Conservation (phyloP, 768 basidiomycete species). For the Pleurotus sapidus region DNA sequence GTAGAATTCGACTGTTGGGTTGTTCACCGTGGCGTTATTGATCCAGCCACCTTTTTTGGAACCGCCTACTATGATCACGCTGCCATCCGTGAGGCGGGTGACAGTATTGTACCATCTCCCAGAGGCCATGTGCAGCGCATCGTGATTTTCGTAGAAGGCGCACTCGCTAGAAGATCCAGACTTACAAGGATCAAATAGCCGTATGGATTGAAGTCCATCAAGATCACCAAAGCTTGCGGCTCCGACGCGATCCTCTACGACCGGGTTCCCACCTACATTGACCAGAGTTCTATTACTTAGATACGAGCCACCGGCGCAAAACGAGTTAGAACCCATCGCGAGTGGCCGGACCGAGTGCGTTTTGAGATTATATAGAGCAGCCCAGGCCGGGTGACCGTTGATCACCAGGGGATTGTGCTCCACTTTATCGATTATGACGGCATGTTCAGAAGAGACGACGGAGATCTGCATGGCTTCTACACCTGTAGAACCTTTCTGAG, state of each 20-base stretch:
- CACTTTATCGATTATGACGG: slow-evolving; percentile 78
- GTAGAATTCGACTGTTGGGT: slow-evolving; percentile 79
- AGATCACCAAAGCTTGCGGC: slow-evolving; percentile 75
- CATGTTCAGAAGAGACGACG: slow-evolving; percentile 67
- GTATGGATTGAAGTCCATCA: slow-evolving; percentile 71
- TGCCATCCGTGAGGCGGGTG: slow-evolving; percentile 70
- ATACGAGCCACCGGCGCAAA: slow-evolving; percentile 83
- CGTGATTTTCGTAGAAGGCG: slow-evolving; percentile 62
- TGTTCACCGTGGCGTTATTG: slow-evolving; percentile 77
- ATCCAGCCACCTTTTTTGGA: slow-evolving; percentile 85
- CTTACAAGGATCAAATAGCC: slow-evolving; percentile 68
- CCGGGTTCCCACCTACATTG: slow-evolving; percentile 81
- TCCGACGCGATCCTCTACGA: slow-evolving; percentile 59
- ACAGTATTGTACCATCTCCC: slow-evolving; percentile 82
- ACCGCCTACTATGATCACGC: slow-evolving; percentile 80
- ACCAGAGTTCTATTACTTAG: slow-evolving; percentile 74
- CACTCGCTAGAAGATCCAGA: slow-evolving; percentile 46
- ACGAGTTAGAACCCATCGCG: slow-evolving; percentile 73
- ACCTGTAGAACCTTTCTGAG: slow-evolving; percentile 68
- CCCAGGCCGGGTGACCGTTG: slow-evolving; percentile 80
- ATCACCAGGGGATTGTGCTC: slow-evolving; percentile 80
- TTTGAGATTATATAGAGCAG: slow-evolving; percentile 65
- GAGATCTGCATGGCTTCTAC: slow-evolving; percentile 78
- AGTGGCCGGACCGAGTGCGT: slow-evolving; percentile 63
- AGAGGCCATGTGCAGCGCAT: slow-evolving; percentile 65